phyloP scores from a whole-genome alignment of 116 monocot species.

The Dioscorea cayenensis region DNA sequence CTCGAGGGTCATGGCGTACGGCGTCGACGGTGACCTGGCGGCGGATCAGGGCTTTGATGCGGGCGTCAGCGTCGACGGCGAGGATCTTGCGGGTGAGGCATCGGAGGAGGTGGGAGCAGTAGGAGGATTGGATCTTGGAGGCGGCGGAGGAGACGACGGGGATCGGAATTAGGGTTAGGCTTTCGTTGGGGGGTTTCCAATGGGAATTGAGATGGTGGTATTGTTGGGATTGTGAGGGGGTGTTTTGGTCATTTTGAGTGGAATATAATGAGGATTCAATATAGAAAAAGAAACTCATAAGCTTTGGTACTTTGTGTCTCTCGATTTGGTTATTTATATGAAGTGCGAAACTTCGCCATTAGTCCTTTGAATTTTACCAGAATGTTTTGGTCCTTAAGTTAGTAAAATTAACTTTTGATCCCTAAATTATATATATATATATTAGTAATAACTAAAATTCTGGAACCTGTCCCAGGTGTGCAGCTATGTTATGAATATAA shows the following conservation, averaged over 20 bases:
- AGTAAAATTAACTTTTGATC: no score
- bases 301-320: no score
- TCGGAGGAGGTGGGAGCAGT: conserved; percentile 49
- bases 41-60: conserved; percentile 45
- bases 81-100: conserved; percentile 29
- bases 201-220: conserved; percentile 16
- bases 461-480: no score
- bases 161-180: not conserved
- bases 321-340: no score
- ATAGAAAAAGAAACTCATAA: no score
- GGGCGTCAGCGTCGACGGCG: conserved; percentile 24
- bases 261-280: conserved; percentile 11
- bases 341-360: no score
- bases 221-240: conserved; percentile 2
- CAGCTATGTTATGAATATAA: no score
- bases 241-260: conserved; percentile 9
- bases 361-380: no score
- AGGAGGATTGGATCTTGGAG: conserved; percentile 55
- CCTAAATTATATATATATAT: no score
- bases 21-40: conserved; percentile 72
- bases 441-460: no score
- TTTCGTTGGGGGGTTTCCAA: no score
- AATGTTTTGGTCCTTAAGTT: no score
- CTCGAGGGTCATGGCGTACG: conserved; percentile 34
- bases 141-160: conserved; percentile 19